Base-by-base conservation (phyloP, 768 basidiomycete genomes). In the Mycena capillaripes region DNA sequence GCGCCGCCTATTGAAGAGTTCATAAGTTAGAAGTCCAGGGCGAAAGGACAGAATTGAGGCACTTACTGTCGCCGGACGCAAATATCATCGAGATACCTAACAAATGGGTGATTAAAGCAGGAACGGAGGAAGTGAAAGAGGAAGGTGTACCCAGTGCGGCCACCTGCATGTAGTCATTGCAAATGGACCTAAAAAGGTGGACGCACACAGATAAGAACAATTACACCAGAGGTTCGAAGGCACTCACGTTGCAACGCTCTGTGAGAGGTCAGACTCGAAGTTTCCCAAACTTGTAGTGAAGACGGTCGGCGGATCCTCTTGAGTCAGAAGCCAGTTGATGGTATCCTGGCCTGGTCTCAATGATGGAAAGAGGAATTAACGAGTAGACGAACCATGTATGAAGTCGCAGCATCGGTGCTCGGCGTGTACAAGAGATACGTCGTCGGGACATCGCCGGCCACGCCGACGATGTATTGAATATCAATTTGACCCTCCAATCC, bases 121-220 rank as follows among this genome's bases (percentile, higher is more conserved):
- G 46, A 62, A 48, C 30, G 48, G 9, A 36, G 12, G 48, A 36
- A 36, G 34, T 36, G 34, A 29, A 36, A 46, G 50, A 25, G 38
- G 25, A n/a, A 30, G 50, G 46, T 52, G 63, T 53, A 64, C 63
- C 63, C n/a, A 64, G 25, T 53, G 63, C 63, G 19, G 50, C 63
- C 52, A 64, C 34, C 34, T 64, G 63, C 63, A 64, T 64, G 63
- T 64, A 64, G 12, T 52, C 63, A 40, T 64, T 64, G 50, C 63
- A 64, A 53, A 64, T 30, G 34, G 63, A 52, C 44, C 61, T 63
- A 38, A 16, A 50, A 50, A 60, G 36, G 12, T 10, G 23, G 32
- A 58, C 60, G 25, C 44, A 29, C 8, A 48, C 27, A 32, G 61
- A 29, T 52, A 14, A 50, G 46, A 63, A 52, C 12, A 48, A 34